These are phyloP conservation scores for Magnaporthales sp. DNA, from an alignment of 2,329 filamentous ascomycete genomes.

Conservation along the genomic window DNA sequence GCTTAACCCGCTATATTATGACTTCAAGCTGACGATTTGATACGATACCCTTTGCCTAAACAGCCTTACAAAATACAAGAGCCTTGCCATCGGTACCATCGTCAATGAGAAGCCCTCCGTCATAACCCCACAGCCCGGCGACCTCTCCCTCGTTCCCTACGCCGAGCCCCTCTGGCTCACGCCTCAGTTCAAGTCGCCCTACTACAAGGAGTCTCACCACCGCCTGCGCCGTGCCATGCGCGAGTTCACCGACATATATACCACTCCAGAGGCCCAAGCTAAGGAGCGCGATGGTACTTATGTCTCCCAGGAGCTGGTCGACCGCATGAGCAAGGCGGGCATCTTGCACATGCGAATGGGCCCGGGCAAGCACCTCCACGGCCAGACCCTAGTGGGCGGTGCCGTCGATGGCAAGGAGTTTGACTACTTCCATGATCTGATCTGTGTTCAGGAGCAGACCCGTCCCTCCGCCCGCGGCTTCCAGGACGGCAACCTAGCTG, in stretches of 20 bases:
- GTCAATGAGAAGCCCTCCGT: slow-evolving; percentile 68
- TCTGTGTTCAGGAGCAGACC: slow-evolving; percentile 64
- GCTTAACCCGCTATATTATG: neutral
- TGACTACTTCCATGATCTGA: slow-evolving; percentile 79
- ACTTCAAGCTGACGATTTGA: neutral
- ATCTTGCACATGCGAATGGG: slow-evolving; percentile 77
- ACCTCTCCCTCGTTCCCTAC: slow-evolving; percentile 71
- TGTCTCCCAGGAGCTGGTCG: slow-evolving; percentile 64
- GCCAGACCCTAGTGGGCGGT: slow-evolving; percentile 58
- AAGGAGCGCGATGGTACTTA: slow-evolving; percentile 67
- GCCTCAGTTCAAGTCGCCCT: slow-evolving; percentile 68
- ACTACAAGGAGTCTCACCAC: slow-evolving; percentile 69
- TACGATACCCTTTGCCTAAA: neutral
- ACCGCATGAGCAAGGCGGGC: slow-evolving; percentile 66
- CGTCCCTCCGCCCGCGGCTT: slow-evolving; percentile 69
- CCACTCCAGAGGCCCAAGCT: slow-evolving; percentile 66
- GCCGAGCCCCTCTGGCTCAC: slow-evolving; percentile 78
- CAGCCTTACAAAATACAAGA: slow-evolving; percentile 62
- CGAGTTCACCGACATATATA: slow-evolving; percentile 62
- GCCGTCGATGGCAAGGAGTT: slow-evolving; percentile 71
- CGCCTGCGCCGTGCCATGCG: slow-evolving; percentile 61
- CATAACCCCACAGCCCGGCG: slow-evolving; percentile 59
- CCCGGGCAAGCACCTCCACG: slow-evolving; percentile 73
- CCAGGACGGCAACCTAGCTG: slow-evolving; percentile 79
- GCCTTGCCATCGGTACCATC: slow-evolving; percentile 67